Evolutionary conservation across 805 yeast species (phyloP), one percentile per base, ranked within the genome.

Genomic region (Maudiozyma saulgeensis): DNA sequence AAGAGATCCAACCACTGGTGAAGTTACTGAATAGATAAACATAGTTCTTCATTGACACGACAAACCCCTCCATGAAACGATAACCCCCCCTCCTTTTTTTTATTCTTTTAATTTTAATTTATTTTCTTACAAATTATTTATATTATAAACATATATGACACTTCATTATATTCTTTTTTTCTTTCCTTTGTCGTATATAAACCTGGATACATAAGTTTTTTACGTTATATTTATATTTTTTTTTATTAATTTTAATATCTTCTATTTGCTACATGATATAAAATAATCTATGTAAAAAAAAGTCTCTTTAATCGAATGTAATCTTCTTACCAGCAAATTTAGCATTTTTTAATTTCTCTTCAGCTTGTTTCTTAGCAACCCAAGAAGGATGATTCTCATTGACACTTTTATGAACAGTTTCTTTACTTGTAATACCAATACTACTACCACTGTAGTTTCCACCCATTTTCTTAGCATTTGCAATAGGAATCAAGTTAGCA

Each of bases 321-420:
- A 85, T 77, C 72, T 90, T 91, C 69, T 88, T 90, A 63, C 99
- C 99, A 46, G 73, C 66, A 62, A 89, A 89, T 63, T 82, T 80
- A 45, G 75, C 81, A 50, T 79, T 77, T 68, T 80, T 78, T 54
- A 72, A 64, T 46, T 79, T 78, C 56, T 84, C 85, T 60, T 86
- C 84, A 26, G 81, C 86, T 54, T 77, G 68, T 70, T 78, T 80
- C 71, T 86, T 87, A 21, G 99, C 99, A 58, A 79, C 82, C 99
- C 99, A 93, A 2, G 99, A 93, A n/a, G 99, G 99, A 77, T 93
- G 99, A 18, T 53, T 62, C 43, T 45, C 58, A 34, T 43, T 25
- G 19, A 32, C 37, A n/a, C 18, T 35, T n/a, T 28, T 28, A 3
- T 2, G 2, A 11, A 28, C 35, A 47, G 49, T n/a, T 46, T 41